These are phyloP conservation scores for Beta corolliflora DNA, from an alignment of 179 eudicot genomes.

Conservation along the genomic window DNA sequence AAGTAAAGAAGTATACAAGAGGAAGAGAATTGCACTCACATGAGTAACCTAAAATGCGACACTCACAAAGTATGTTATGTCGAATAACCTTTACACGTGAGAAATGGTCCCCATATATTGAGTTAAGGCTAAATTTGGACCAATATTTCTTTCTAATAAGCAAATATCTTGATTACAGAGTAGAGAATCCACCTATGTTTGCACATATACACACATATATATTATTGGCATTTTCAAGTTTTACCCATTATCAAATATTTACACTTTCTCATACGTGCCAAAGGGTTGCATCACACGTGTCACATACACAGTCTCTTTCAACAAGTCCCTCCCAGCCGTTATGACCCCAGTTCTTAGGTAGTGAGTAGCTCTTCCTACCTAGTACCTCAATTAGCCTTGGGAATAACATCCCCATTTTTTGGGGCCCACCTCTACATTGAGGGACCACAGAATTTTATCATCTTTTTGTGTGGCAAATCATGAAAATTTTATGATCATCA, in stretches of 20 bases:
- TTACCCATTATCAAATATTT: no score
- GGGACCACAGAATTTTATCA: slow-evolving; percentile 5
- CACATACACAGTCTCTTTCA: slow-evolving; percentile 17
- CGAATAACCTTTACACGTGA: not conserved
- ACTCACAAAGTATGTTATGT: not conserved
- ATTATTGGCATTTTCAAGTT: no score
- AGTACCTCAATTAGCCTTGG: not conserved
- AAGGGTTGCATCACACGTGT: slow-evolving; percentile 20
- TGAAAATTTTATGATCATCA: no score
- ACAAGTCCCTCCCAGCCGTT: slow-evolving; percentile 25
- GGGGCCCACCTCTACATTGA: not conserved
- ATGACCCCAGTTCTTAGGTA: slow-evolving; percentile 8
- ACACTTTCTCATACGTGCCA: not conserved
- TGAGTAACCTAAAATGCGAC: slow-evolving; percentile 5
- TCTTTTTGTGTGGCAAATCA: not conserved
- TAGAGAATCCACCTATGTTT: slow-evolving; percentile 21
- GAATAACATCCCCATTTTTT: not conserved
- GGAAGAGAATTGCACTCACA: slow-evolving; percentile 10
- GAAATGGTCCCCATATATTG: not conserved
- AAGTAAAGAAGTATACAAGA: not conserved
- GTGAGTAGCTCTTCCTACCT: slow-evolving; percentile 13
- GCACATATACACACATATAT: not conserved
- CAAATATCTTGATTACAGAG: slow-evolving; percentile 5
- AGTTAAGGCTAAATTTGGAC: slow-evolving; percentile 6
- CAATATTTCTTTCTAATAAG: not conserved